Evolutionary conservation across 2,329 filamentous ascomycete genomes (phyloP).

Genomic region (Aureobasidium sp.): DNA sequence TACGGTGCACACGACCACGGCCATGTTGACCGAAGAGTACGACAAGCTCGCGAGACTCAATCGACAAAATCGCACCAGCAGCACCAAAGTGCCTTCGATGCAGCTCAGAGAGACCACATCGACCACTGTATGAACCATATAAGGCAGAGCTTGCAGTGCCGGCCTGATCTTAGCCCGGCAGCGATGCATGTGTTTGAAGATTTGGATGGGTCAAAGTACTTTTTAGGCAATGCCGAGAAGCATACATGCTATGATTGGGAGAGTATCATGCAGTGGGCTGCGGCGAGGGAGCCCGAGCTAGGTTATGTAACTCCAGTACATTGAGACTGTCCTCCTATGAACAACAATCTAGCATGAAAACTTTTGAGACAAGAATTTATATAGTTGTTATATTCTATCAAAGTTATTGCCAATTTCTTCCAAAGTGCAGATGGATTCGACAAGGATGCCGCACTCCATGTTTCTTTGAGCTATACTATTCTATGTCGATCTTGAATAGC

Average conservation of each 20-base stretch:
- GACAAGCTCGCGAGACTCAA: background rate
- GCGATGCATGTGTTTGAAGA: background rate
- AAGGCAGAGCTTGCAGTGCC: background rate
- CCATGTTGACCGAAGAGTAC: background rate
- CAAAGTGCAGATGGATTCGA: no score
- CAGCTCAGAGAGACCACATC: background rate
- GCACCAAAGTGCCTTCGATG: background rate
- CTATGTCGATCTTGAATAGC: background rate
- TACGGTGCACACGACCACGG: background rate
- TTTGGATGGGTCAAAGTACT: background rate
- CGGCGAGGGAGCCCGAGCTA: background rate
- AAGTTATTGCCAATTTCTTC: no score
- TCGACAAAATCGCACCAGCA: background rate
- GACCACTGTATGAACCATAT: slow-evolving; percentile 2
- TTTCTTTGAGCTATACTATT: no score
- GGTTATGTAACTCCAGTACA: background rate
- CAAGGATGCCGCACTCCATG: no score
- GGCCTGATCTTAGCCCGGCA: background rate
- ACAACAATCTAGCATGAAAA: no score
- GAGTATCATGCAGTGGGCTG: background rate
- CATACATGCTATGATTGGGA: background rate
- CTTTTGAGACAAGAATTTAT: no score
- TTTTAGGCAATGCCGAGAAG: background rate
- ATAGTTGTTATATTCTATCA: no score
- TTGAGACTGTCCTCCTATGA: background rate